Evolutionary conservation across 345 rosid genomes (phyloP).

Genomic region (Rhizophora mangle): DNA sequence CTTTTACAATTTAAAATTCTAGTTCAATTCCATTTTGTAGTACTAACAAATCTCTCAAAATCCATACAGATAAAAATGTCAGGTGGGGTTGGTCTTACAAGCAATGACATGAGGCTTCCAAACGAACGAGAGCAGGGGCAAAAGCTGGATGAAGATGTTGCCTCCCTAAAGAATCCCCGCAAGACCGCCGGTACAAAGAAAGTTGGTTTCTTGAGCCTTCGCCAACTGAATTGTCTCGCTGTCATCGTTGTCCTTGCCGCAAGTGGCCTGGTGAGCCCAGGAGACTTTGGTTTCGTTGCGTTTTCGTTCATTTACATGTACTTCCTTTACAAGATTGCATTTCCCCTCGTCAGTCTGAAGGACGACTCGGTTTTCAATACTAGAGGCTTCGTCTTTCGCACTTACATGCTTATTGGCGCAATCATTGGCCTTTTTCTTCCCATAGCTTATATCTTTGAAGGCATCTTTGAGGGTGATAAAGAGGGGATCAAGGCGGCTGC

Average conservation of each 20-base stretch:
- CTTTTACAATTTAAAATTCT: neutral
- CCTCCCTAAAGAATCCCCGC: constrained; percentile 14
- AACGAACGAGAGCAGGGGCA: constrained; percentile 37
- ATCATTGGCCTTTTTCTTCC: constrained; percentile 65
- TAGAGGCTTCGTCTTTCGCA: constrained; percentile 37
- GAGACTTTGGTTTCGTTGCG: constrained; percentile 54
- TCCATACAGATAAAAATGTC: constrained; percentile 43
- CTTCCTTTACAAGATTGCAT: constrained; percentile 55
- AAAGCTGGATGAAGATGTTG: constrained; percentile 15
- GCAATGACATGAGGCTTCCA: constrained; percentile 52
- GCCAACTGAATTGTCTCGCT: constrained; percentile 64
- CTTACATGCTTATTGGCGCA: constrained; percentile 49
- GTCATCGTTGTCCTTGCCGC: constrained; percentile 55
- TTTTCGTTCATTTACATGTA: constrained; percentile 57
- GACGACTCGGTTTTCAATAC: constrained; percentile 43
- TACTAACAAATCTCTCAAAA: neutral
- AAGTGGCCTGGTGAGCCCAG: constrained; percentile 55
- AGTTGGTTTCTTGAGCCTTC: constrained; percentile 43
- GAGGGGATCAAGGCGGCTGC: constrained; percentile 69
- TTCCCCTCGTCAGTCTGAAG: constrained; percentile 38
- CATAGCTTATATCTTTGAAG: constrained; percentile 63
- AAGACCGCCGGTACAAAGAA: constrained; percentile 4
- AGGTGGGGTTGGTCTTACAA: constrained; percentile 68
- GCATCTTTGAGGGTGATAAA: constrained; percentile 67
- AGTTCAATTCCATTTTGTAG: neutral